Evolutionary conservation across 2,329 filamentous ascomycete species (phyloP), one percentile per base, ranked within the genome.

Genomic region (Diaporthe caulivora): DNA sequence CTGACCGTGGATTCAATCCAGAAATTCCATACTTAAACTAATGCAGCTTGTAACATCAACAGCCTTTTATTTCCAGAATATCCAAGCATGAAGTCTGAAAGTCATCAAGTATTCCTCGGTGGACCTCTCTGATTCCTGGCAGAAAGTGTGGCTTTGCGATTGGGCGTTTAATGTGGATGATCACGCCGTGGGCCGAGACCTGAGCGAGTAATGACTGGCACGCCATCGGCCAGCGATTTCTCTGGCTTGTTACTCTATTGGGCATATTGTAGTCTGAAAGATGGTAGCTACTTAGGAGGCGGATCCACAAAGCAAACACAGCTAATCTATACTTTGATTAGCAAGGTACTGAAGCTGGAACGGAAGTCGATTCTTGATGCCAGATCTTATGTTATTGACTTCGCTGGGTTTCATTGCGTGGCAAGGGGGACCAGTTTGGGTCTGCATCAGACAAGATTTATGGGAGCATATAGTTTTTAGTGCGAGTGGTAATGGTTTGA

Each of bases 71-170:
- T n/a, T n/a, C n/a, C n/a, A n/a, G n/a, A n/a, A n/a, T n/a, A n/a
- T n/a, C n/a, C n/a, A n/a, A n/a, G n/a, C n/a, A n/a, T 9, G 1
- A 40, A 60, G 4, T 7, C 15, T 15, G 17, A 7, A 24, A 0
- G 3, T 15, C 18, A 24, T 2, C 10, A 0, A 1, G 13, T 9
- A 24, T 24, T 10, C 15, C 3, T 11, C 6, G 17, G 13, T 3
- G 26, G 31, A 18, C 13, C 11, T 17, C 37, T 13, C 10, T 57
- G 15, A 21, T 24, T 37, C 21, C n/a, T 15, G 13, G 8, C 15
- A 7, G 40, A 7, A 9, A 26, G 8, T 60, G 3, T 42, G 37
- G 37, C 11, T 42, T 26, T 42, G 55, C 21, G 21, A 42, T 42
- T 17, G 9, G 55, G 11, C 26, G 34, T 40, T 26, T 5, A 15